Conservation (phyloP, 371 early-diverging fungal species). For the Mortierella sp. region DNA sequence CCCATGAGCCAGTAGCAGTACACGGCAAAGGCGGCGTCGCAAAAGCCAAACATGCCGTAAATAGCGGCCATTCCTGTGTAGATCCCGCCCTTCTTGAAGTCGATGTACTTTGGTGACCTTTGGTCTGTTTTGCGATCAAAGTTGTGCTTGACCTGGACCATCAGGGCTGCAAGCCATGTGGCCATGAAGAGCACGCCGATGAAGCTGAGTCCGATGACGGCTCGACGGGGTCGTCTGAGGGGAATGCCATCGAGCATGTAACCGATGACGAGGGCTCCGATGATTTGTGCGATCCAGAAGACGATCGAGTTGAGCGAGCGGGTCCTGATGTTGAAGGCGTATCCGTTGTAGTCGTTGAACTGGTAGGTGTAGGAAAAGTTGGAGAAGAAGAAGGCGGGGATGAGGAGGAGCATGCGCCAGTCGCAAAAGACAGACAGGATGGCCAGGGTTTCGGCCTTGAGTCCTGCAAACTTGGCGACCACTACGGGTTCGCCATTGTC, state of each 20-base stretch:
- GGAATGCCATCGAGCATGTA: conserved; percentile 68
- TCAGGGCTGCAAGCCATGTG: conserved; percentile 78
- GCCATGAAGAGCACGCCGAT: conserved; percentile 68
- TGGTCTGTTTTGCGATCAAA: conserved; percentile 21
- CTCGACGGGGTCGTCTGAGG: conserved; percentile 66
- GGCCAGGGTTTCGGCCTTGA: conserved; percentile 68
- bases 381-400: conserved; percentile 81
- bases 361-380: conserved; percentile 88
- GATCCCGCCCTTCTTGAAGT: conserved; percentile 57
- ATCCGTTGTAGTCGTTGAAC: conserved; percentile 67
- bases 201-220: conserved; percentile 63
- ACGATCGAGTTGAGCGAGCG: conserved; percentile 77
- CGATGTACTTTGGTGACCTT: conserved; percentile 17
- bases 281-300: conserved; percentile 81
- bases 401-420: conserved; percentile 71
- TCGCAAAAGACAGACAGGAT: conserved; percentile 77
- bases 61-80: conserved; percentile 71
- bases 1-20: conserved; percentile 81
- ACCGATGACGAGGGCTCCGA: conserved; percentile 71
- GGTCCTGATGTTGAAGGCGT: conserved; percentile 75
- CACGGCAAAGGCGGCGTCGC: conserved; percentile 79
- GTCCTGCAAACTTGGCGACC: conserved; percentile 65
- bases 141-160: conserved; percentile 69
- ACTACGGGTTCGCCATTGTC: conserved; percentile 74
- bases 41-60: conserved; percentile 77